These are phyloP conservation scores for Calonectria montana DNA, from an alignment of 2,329 filamentous ascomycete species.

Conservation along the genomic window DNA sequence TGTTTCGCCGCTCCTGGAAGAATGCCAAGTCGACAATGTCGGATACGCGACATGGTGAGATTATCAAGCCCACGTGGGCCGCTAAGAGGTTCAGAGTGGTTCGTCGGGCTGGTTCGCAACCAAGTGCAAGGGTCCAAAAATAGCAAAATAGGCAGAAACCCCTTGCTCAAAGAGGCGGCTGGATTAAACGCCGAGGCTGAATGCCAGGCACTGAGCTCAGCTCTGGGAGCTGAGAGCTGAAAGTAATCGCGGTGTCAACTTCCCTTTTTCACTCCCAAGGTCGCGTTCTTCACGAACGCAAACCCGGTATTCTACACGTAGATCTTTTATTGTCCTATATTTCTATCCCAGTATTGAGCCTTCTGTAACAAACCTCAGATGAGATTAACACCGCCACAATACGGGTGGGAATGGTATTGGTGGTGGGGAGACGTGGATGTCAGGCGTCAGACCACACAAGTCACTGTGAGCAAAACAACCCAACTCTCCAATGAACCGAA, in stretches of 20 bases:
- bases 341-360: background rate
- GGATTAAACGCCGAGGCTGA: background rate
- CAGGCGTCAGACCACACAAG: background rate
- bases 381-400: background rate
- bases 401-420: slow-evolving; percentile 11
- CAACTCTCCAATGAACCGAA: background rate
- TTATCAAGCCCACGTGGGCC: background rate
- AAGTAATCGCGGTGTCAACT: background rate
- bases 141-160: background rate
- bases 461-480: background rate
- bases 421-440: slow-evolving; percentile 12
- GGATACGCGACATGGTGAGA: background rate
- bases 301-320: background rate
- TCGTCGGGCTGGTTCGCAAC: background rate
- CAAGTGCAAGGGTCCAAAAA: background rate
- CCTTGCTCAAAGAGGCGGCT: background rate
- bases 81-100: background rate
- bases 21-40: background rate
- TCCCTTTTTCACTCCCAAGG: background rate
- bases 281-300: background rate
- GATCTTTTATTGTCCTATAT: background rate
- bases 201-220: background rate
- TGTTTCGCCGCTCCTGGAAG: background rate
- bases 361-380: background rate
- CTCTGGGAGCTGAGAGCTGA: background rate